Conservation (phyloP, 1,139 yeast genomes). For the Casaregolazyma lundiana region DNA sequence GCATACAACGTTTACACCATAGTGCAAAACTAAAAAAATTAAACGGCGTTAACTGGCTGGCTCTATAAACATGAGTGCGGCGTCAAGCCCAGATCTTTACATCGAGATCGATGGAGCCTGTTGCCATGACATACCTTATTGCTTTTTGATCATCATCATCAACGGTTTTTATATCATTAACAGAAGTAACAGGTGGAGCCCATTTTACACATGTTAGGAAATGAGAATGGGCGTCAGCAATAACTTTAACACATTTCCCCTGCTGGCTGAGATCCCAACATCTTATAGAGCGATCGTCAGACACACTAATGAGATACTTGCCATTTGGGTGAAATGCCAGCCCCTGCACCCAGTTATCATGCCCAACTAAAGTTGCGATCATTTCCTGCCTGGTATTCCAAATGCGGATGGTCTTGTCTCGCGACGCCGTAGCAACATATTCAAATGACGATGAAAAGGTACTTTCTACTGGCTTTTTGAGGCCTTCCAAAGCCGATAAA, state of each 20-base stretch:
- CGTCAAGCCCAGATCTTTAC: conserved; percentile 65
- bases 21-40: background rate
- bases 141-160: conserved; percentile 12
- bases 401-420: conserved; percentile 70
- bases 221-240: conserved; percentile 61
- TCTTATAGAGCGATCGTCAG: conserved; percentile 74
- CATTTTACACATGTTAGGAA: conserved; percentile 64
- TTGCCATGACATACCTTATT: conserved; percentile 47
- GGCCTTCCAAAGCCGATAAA: conserved; percentile 46
- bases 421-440: conserved; percentile 66
- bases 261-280: conserved; percentile 72
- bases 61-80: background rate
- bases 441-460: conserved; percentile 25
- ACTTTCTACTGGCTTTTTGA: conserved; percentile 24
- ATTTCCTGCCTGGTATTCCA: conserved; percentile 75
- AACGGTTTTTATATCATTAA: conserved; percentile 14
- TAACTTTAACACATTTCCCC: conserved; percentile 48
- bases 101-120: conserved; percentile 81
- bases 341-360: conserved; percentile 82
- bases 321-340: conserved; percentile 74
- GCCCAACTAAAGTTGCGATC: conserved; percentile 59
- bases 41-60: background rate
- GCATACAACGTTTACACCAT: background rate
- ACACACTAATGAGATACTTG: conserved; percentile 59
- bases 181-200: conserved; percentile 39